phyloP scores from a whole-genome alignment of 371 early-diverging fungal species.

The Syncephalastrum sp. region DNA sequence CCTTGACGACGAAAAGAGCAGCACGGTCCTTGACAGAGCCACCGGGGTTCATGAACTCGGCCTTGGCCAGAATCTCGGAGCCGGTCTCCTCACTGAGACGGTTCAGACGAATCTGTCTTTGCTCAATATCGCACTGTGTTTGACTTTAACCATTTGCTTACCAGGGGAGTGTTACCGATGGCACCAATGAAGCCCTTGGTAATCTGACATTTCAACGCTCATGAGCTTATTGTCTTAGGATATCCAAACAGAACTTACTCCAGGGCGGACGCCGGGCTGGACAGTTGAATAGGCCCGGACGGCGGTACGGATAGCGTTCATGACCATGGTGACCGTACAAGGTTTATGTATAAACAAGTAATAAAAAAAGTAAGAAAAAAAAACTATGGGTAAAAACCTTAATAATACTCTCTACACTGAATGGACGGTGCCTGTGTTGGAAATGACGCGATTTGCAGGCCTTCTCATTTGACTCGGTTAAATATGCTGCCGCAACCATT shows the following conservation, averaged over 20 bases:
- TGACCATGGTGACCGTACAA: conserved; percentile 4
- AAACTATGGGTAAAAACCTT: neutral
- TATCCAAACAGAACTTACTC: conserved; percentile 20
- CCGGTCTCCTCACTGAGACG: conserved; percentile 81
- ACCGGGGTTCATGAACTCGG: conserved; percentile 98
- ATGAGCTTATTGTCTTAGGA: neutral
- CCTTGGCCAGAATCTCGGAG: conserved; percentile 89
- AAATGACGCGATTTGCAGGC: conserved; percentile 10
- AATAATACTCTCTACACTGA: too few species aligned
- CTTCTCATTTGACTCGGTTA: too few species aligned
- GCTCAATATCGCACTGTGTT: neutral
- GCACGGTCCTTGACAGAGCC: conserved; percentile 97
- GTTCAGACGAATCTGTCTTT: conserved; percentile 67
- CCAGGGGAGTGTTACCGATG: conserved; percentile 92
- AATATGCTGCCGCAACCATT: conserved; percentile 22
- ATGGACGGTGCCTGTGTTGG: too few species aligned
- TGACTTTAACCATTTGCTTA: conserved; percentile 36
- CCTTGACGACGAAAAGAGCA: conserved; percentile 89
- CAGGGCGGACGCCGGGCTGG: conserved; percentile 33
- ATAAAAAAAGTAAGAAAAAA: conserved; percentile 9
- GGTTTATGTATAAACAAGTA: neutral
- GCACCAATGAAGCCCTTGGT: conserved; percentile 86
- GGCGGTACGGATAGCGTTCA: conserved; percentile 36
- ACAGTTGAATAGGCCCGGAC: conserved; percentile 44
- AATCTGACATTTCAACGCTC: conserved; percentile 27